phyloP scores from a whole-genome alignment of 371 early-diverging fungal species.

The Mucor indicus region DNA sequence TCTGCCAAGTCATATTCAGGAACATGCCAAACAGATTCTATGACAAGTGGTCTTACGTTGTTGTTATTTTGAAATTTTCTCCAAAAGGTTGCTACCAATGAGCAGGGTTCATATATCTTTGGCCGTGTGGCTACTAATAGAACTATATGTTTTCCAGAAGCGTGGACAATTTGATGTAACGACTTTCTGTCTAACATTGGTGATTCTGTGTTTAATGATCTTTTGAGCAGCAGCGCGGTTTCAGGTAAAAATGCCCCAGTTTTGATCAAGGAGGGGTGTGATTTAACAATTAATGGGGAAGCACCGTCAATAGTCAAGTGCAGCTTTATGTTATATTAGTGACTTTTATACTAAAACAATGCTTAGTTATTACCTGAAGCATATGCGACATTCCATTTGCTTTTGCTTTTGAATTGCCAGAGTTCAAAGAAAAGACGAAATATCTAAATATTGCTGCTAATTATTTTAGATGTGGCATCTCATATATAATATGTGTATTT shows the following conservation, averaged over 20 bases:
- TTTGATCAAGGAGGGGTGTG: background rate
- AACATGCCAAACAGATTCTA: slow-evolving; percentile 1
- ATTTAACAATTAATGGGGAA: too few relatives aligned
- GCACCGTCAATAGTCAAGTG: too few relatives aligned
- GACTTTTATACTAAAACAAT: background rate
- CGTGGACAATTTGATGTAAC: background rate
- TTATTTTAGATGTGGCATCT: background rate
- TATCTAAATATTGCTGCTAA: too few relatives aligned
- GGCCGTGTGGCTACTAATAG: background rate
- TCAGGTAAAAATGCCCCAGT: slow-evolving; percentile 1
- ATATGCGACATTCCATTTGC: background rate
- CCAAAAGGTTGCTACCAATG: background rate
- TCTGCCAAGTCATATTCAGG: background rate
- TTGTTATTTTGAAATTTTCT: background rate
- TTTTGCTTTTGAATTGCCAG: background rate
- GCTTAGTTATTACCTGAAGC: too few relatives aligned
- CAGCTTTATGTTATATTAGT: background rate
- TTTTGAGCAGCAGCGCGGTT: background rate
- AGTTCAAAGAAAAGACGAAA: background rate
- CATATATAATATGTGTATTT: background rate
- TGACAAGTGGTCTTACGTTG: background rate
- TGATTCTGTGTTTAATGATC: background rate
- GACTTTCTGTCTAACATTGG: background rate
- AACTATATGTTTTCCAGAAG: background rate
- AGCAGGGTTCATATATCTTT: background rate